Percentiles rank a stretch among this genome's conserved stretches.
Evolutionary conservation across 192 early-diverging fungal genomes (phyloP).

Genomic region (Coemansia sp.): DNA sequence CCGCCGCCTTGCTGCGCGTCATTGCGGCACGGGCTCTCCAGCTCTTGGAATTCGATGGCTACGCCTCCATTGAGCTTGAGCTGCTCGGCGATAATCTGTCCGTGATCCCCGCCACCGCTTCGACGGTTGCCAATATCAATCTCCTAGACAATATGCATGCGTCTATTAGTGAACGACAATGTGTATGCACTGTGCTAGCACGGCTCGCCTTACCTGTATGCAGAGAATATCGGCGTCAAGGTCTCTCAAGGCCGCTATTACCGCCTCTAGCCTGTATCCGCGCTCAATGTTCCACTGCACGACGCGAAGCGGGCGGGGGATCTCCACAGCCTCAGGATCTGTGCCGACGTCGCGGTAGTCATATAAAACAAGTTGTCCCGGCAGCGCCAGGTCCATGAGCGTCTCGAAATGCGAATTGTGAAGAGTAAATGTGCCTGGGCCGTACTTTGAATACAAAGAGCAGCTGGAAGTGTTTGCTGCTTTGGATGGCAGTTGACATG

Average conservation of each 20-base stretch:
- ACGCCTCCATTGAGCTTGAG: constrained; percentile 65
- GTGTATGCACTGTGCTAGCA: not conserved
- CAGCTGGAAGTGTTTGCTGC: not conserved
- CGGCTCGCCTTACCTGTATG: constrained; percentile 52
- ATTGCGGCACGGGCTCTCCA: constrained; percentile 59
- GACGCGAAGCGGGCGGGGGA: constrained; percentile 56
- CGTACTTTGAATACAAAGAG: not conserved
- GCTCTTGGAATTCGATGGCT: constrained; percentile 72
- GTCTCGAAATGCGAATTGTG: not conserved
- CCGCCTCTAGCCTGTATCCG: constrained; percentile 66
- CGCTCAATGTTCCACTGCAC: constrained; percentile 85
- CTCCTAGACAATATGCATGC: constrained; percentile 30
- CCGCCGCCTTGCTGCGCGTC: constrained; percentile 70
- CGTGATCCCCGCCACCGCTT: constrained; percentile 63
- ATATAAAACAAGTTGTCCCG: constrained; percentile 34
- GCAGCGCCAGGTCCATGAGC: constrained; percentile 40
- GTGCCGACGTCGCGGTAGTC: constrained; percentile 24
- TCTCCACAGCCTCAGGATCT: not conserved
- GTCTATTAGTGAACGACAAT: not conserved
- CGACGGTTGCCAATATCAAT: constrained; percentile 73
- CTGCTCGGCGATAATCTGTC: constrained; percentile 57
- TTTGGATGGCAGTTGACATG: too few species aligned
- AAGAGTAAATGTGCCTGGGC: not conserved
- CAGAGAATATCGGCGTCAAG: constrained; percentile 70
- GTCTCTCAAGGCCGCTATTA: constrained; percentile 54